These are phyloP conservation scores for Diaporthe aspalathi DNA, from an alignment of 2,329 filamentous ascomycete species.

Conservation along the genomic window DNA sequence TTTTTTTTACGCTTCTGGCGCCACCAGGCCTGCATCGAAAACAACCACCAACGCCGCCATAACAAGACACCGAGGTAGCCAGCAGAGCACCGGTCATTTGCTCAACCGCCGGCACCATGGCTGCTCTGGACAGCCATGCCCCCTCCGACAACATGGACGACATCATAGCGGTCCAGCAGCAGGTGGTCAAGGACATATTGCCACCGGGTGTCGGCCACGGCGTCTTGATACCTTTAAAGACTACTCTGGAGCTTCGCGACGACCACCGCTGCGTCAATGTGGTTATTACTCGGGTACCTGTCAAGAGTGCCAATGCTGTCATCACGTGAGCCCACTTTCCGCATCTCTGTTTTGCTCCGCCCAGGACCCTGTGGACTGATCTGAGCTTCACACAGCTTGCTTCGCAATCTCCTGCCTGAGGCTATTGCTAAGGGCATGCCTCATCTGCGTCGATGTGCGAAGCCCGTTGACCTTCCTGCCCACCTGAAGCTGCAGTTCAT, in stretches of 20 bases:
- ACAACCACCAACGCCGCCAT: not conserved
- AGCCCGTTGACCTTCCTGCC: constrained; percentile 74
- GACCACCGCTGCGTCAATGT: constrained; percentile 70
- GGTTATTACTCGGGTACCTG: constrained; percentile 78
- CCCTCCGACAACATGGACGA: constrained; percentile 40
- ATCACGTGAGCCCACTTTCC: constrained; percentile 70
- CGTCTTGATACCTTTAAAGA: constrained; percentile 72
- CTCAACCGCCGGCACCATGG: constrained; percentile 10
- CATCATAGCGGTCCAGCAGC: constrained; percentile 47
- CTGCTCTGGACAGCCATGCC: constrained; percentile 35
- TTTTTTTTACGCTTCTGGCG: constrained; percentile 4
- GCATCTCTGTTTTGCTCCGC: constrained; percentile 2
- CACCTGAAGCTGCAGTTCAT: constrained; percentile 73
- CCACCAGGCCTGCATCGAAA: not conserved
- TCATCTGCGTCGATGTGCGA: constrained; percentile 82
- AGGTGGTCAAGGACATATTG: constrained; percentile 48
- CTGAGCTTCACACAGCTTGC: constrained; percentile 54
- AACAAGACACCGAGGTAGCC: not conserved
- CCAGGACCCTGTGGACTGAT: constrained; percentile 46
- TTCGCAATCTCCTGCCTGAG: constrained; percentile 67
- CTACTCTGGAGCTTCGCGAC: constrained; percentile 71
- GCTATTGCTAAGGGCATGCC: constrained; percentile 73
- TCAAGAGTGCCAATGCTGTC: constrained; percentile 77
- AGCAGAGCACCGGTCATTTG: not conserved
- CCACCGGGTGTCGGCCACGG: constrained; percentile 54